phyloP scores from a whole-genome alignment of 176 grass and related monocot species.

The Triticum monococcum region DNA sequence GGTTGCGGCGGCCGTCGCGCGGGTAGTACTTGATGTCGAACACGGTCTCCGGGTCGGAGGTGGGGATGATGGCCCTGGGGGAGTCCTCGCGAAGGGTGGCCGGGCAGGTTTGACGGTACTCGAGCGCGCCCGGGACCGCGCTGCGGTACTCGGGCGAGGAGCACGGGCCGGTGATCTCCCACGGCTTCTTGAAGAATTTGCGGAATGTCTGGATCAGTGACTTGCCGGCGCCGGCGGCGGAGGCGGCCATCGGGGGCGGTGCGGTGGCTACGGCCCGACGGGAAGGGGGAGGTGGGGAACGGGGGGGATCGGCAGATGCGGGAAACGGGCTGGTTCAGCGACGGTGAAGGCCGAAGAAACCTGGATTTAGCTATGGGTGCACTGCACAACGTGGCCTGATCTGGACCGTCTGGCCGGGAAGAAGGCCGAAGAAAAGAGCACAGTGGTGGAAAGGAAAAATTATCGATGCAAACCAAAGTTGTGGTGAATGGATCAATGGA shows the following conservation, averaged over 20 bases:
- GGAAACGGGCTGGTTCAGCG: not conserved
- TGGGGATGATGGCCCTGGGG: constrained; percentile 51
- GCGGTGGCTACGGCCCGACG: constrained; percentile 7
- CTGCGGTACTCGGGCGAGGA: constrained; percentile 73
- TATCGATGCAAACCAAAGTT: too few relatives aligned
- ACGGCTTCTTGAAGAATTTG: constrained; percentile 90
- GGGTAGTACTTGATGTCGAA: constrained; percentile 95
- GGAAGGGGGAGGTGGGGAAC: not conserved
- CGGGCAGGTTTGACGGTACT: constrained; percentile 71
- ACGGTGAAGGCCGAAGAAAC: not conserved
- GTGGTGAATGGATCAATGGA: too few relatives aligned
- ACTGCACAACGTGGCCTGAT: not conserved
- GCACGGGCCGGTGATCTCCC: constrained; percentile 97
- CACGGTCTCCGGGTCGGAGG: constrained; percentile 78
- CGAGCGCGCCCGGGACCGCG: constrained; percentile 51
- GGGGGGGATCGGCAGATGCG: constrained; percentile 2
- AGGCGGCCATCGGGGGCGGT: constrained; percentile 38
- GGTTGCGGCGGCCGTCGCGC: constrained; percentile 67
- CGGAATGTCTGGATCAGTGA: constrained; percentile 65
- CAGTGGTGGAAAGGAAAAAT: not conserved
- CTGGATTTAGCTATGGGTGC: constrained; percentile 1
- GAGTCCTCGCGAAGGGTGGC: constrained; percentile 40
- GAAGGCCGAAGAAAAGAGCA: not conserved
- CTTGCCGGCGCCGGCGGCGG: constrained; percentile 47
- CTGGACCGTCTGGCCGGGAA: not conserved